Evolutionary conservation across 31 red algal species (phyloP).

Genomic region (Asparagopsis taxiformis): DNA sequence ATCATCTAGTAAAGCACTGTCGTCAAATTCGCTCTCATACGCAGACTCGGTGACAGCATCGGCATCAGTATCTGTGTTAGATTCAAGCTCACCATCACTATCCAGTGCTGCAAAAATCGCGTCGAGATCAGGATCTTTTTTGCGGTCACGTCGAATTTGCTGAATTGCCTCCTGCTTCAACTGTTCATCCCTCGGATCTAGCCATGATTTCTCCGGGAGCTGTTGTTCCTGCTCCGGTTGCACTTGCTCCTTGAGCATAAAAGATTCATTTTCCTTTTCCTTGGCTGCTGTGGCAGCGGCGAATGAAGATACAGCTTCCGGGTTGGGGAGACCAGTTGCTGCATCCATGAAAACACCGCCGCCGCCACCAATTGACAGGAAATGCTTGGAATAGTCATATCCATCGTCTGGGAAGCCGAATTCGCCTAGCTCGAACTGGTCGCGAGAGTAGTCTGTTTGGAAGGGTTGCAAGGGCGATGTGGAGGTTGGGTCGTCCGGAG

Average conservation of each 20-base stretch:
- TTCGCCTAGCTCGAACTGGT: conserved; percentile 45
- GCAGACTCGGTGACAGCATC: not conserved
- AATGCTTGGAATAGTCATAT: conserved; percentile 80
- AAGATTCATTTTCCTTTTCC: not conserved
- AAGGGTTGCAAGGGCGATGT: not conserved
- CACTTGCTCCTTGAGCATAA: not conserved
- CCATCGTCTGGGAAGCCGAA: conserved; percentile 80
- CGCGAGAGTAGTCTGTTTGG: conserved; percentile 26
- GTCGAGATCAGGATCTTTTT: conserved; percentile 50
- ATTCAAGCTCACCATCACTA: conserved; percentile 49
- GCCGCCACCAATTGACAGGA: conserved; percentile 50
- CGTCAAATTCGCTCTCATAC: not conserved
- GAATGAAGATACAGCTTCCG: conserved; percentile 25
- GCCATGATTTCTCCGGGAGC: not conserved
- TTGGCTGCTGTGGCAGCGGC: not conserved
- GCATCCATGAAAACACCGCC: conserved; percentile 81
- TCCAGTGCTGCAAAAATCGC: conserved; percentile 55
- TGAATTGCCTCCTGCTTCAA: conserved; percentile 18
- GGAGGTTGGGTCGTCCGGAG: too few species aligned
- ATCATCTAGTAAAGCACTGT: conserved; percentile 39
- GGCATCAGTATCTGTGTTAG: not conserved
- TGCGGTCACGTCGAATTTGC: conserved; percentile 40
- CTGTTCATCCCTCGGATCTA: conserved; percentile 7
- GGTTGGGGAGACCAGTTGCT: conserved; percentile 17
- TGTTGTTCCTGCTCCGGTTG: not conserved